Evolutionary conservation across 371 early-diverging fungal genomes (phyloP).

Genomic region (Lichtheimia hyalospora): DNA sequence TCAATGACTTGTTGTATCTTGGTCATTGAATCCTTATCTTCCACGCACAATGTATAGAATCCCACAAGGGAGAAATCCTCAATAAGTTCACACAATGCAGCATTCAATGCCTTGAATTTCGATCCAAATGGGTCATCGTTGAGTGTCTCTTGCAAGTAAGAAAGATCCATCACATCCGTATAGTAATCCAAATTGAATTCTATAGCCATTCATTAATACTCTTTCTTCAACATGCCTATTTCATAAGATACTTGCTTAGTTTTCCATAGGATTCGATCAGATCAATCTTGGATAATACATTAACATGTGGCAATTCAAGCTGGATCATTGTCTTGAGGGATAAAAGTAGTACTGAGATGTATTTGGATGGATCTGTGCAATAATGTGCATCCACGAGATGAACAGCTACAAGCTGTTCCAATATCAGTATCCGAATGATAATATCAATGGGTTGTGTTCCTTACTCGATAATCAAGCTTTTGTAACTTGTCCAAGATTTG

Average conservation of each 20-base stretch:
- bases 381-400: slow-evolving; percentile 95
- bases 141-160: slow-evolving; percentile 75
- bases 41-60: slow-evolving; percentile 86
- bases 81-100: slow-evolving; percentile 84
- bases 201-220: slow-evolving; percentile 10
- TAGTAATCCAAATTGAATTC: slow-evolving; percentile 92
- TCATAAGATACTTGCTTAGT: slow-evolving; percentile 45
- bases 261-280: slow-evolving; percentile 79
- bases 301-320: slow-evolving; percentile 94
- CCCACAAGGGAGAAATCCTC: slow-evolving; percentile 91
- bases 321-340: slow-evolving; percentile 91
- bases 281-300: slow-evolving; percentile 96
- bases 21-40: slow-evolving; percentile 84
- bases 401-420: slow-evolving; percentile 73
- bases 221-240: too few relatives aligned
- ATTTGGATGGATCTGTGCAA: slow-evolving; percentile 92
- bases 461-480: slow-evolving; percentile 74
- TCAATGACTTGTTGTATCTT: slow-evolving; percentile 80
- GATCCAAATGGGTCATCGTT: slow-evolving; percentile 69
- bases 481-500: slow-evolving; percentile 76
- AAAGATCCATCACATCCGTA: slow-evolving; percentile 90
- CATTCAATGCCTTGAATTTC: slow-evolving; percentile 74
- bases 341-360: slow-evolving; percentile 85
- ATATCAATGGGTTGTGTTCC: background rate
- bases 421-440: slow-evolving; percentile 1